Evolutionary conservation across 352 stramenopile genomes (phyloP), one percentile per base, ranked within the genome.

Genomic region (Phytophthora pistaciae): DNA sequence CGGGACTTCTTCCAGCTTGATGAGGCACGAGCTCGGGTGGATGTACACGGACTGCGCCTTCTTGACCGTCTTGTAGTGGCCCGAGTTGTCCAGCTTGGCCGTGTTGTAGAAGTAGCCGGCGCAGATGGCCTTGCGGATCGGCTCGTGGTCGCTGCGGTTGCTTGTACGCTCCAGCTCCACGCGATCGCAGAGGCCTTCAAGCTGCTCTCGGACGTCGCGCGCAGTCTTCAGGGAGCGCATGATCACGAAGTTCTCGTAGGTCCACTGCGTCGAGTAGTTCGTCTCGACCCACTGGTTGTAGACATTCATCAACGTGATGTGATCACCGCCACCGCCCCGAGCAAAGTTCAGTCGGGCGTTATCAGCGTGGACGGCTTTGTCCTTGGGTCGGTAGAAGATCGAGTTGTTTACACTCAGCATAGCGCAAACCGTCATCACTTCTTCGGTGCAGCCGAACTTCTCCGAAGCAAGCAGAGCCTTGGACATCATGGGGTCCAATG

Each of bases 31-130:
- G 52, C 93, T 99, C 14, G 98, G 98, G 84, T 99, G 98, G 68
- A 99, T 99, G 72, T 98, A 91, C 20, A 99, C 98, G 1, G 96
- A 98, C 48, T 99, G 95, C 20, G 90, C 85, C 63, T 99, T 95
- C 85, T 99, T 99, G 36, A 99, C 91, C 5, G 98, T 99, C 86
- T 99, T 98, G 82, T 99, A 99, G 49, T 98, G 93, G 3, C 98
- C 98, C 10, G 92, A 98, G 62, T 77, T 92, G 64, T 99, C 91
- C 16, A 99, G 79, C 74, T 98, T 98, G 21, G 98, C 97, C 5
- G 97, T 98, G 81, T 99, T 98, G 85, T 99, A 99, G 76, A 99
- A 99, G 89, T 99, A 99, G 21, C 98, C 98, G 5, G 97, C 94
- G 29, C 96, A 99, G 33, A 99, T 97, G 10, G 98, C 92, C 71